Evolutionary conservation across 768 basidiomycete genomes (phyloP), one percentile per base, ranked within the genome.

Genomic region (Neoboletus brunneissimus): DNA sequence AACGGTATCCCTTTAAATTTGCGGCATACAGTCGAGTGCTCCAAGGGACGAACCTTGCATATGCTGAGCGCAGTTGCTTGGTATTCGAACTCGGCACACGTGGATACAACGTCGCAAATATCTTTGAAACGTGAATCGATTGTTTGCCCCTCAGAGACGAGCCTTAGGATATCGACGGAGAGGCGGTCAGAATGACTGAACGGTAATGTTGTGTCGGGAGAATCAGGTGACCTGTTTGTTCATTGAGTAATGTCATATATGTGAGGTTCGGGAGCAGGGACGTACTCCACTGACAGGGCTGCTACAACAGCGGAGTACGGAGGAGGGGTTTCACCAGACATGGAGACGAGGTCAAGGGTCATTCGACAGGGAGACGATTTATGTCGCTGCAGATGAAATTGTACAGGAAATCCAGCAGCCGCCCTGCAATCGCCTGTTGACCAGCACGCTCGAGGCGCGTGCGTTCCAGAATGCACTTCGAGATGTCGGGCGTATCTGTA

Each of bases 271-370:
- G 22, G 2, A 8, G 8, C 10, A 0, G 18, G 6, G 23, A 62
- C 60, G 15, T 25, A 65, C 64, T 32, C 27, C 4, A 29, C 25
- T 15, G 31, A n/a, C 23, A 50, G 46, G 42, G 25, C 3, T 8
- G 41, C 23, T 37, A 32, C 41, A 18, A 53, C 58, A 37, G 53
- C 35, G 40, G 60, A 65, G 31, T 65, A 65, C 20, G 64, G 60
- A 37, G 64, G 64, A 45, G 64, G 64, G 46, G 41, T 57, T 18
- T 60, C 58, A 4, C 25, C 57, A 29, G 43, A 35, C 60, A 56
- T 59, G 49, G 40, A 25, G 46, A 43, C 9, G 37, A 6, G 9
- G 44, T 53, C 49, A 18, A 23, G 31, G 18, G 46, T 29, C 5
- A 18, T 37, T 18, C 32, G 16, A 38, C 29, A 1, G 35, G 9